These are phyloP conservation scores for Sechiopsis laciniata DNA, from an alignment of 306 rosid genomes.

Conservation along the genomic window DNA sequence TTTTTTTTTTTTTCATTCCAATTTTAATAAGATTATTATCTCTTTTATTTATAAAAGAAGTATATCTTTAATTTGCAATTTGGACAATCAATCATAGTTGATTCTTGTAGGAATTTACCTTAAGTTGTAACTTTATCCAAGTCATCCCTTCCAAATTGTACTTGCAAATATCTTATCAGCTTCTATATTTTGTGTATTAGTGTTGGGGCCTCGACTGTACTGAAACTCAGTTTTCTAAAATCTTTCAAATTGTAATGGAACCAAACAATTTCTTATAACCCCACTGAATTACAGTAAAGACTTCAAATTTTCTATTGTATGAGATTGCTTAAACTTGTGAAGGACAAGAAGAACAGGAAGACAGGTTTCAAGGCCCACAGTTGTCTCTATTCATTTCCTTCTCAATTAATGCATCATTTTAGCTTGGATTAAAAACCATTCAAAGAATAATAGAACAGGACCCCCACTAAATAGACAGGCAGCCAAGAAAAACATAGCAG, in stretches of 20 bases:
- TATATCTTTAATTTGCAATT: too few species aligned
- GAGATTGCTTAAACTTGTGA: constrained; percentile 1
- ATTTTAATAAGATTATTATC: too few species aligned
- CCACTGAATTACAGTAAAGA: neutral
- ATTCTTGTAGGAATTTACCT: too few species aligned
- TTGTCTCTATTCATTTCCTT: too few species aligned
- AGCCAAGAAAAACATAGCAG: constrained; percentile 13
- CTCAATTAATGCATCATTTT: constrained; percentile 14
- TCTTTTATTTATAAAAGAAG: too few species aligned
- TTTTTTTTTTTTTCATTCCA: too few species aligned
- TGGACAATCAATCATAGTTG: too few species aligned
- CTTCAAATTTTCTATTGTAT: neutral
- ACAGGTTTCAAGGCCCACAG: neutral
- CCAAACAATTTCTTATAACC: neutral
- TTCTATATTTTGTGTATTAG: too few species aligned
- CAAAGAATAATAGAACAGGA: neutral
- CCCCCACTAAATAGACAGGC: constrained; percentile 14
- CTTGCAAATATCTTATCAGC: too few species aligned
- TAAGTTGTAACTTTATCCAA: neutral
- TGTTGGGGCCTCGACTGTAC: neutral
- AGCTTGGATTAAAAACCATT: constrained; percentile 20
- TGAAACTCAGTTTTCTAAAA: neutral
- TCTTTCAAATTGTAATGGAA: neutral
- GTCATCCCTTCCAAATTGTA: neutral
- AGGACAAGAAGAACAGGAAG: neutral